Percentiles rank a stretch among this genome's conserved stretches.
These are phyloP conservation scores for Cutaneotrichosporon curvatum DNA, from an alignment of 1,284 basidiomycete genomes.

Conservation along the genomic window DNA sequence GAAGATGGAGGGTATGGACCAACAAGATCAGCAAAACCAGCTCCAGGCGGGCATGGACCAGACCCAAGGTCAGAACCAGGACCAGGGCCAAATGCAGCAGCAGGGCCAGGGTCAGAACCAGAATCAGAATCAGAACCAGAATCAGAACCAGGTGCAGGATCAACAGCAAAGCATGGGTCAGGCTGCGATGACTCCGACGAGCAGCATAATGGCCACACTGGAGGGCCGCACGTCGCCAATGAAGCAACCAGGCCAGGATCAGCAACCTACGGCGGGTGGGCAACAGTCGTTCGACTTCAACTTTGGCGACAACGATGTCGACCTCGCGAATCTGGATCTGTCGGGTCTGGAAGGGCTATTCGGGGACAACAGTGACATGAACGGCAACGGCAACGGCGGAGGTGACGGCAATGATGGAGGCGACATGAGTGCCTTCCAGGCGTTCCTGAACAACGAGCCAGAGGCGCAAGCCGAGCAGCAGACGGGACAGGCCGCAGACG, in stretches of 20 bases:
- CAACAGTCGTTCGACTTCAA: not conserved
- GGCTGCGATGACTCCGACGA: slow-evolving; percentile 16
- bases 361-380: not conserved
- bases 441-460: not conserved
- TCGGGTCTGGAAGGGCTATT: slow-evolving; percentile 13
- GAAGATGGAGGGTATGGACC: not conserved
- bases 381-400: not conserved
- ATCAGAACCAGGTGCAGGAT: slow-evolving; percentile 3
- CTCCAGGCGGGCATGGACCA: not conserved
- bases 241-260: not conserved
- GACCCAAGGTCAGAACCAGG: not conserved
- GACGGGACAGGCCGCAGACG: not conserved
- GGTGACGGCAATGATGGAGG: not conserved
- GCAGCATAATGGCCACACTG: slow-evolving; percentile 13
- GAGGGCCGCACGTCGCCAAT: not conserved
- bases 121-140: not conserved
- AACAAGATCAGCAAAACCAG: slow-evolving; percentile 3
- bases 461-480: not conserved
- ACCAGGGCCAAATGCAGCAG: not conserved
- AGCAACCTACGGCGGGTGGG: slow-evolving; percentile 1
- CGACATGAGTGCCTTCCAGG: slow-evolving; percentile 1
- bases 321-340: slow-evolving; percentile 13
- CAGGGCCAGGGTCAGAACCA: not conserved
- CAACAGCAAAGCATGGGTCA: not conserved
- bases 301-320: slow-evolving; percentile 10